A percentile compares a stretch with the other conserved stretches of the same genome.
Evolutionary conservation across 78 protist species (phyloP).

Genomic region (Dictyostelium firmibasis): DNA sequence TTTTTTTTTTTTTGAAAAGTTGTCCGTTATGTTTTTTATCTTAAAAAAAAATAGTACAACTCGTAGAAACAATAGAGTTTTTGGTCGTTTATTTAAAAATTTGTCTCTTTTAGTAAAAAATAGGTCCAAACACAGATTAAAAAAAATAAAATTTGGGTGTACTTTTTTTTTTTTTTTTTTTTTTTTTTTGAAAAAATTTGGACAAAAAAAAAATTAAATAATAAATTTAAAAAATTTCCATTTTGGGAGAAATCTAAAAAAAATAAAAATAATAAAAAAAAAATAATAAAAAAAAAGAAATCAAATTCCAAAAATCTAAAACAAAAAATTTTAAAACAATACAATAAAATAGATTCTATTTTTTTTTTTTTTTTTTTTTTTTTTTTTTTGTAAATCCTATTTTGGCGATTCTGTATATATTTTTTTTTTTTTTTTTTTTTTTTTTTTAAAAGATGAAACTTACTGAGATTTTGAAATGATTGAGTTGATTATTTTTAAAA

Average conservation of each 20-base stretch:
- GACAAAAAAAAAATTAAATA: too few relatives aligned
- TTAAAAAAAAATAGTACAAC: background rate
- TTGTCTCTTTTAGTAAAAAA: background rate
- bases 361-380: too few relatives aligned
- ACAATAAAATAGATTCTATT: too few relatives aligned
- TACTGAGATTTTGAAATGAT: constrained; percentile 8
- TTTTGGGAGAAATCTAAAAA: background rate
- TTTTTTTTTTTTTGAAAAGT: too few relatives aligned
- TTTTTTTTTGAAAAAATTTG: too few relatives aligned
- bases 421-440: background rate
- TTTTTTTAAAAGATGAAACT: background rate
- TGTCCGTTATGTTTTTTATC: background rate
- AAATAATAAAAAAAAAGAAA: background rate
- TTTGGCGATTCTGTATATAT: background rate
- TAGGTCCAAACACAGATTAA: background rate
- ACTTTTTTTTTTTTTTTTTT: too few relatives aligned
- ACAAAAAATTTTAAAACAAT: background rate
- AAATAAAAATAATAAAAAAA: background rate
- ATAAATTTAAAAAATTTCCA: background rate
- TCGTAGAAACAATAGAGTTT: background rate
- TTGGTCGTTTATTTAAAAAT: background rate
- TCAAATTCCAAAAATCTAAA: background rate
- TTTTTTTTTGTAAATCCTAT: background rate
- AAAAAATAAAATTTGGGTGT: background rate
- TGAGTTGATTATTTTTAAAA: background rate